Conservation (phyloP, 345 rosid species). For the Eucalyptus regnans region DNA sequence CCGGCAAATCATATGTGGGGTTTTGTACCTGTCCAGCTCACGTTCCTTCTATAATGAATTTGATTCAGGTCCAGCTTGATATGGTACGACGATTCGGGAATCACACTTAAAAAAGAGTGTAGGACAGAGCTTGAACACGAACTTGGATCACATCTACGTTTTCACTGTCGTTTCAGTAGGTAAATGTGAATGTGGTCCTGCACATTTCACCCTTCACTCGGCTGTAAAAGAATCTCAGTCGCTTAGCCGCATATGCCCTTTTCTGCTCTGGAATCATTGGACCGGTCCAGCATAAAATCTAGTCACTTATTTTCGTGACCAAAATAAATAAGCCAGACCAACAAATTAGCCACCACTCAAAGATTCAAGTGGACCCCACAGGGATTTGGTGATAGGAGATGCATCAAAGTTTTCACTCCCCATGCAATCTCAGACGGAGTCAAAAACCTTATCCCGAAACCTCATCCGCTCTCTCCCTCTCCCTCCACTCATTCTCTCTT, state of each 20-base stretch:
- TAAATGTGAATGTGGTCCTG: not conserved
- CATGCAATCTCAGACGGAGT: not conserved
- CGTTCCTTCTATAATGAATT: not conserved
- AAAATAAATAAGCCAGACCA: not conserved
- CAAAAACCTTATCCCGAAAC: slow-evolving; percentile 63
- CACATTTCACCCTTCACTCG: not conserved
- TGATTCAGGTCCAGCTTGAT: not conserved
- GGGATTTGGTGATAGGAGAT: not conserved
- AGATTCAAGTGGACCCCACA: not conserved
- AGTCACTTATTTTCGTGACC: not conserved
- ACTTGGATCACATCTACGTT: not conserved
- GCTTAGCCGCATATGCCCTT: not conserved
- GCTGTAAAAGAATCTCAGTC: not conserved
- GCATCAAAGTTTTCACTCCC: not conserved
- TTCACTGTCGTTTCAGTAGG: not conserved
- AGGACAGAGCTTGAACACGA: not conserved
- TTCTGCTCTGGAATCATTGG: not conserved
- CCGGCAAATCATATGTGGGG: not conserved
- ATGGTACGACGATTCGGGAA: not conserved
- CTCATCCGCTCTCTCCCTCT: slow-evolving; percentile 38
- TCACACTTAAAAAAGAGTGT: not conserved
- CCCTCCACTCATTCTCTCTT: slow-evolving; percentile 47
- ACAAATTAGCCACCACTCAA: not conserved
- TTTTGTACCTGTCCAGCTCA: not conserved
- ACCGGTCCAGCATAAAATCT: not conserved